Conservation (phyloP, 108 stramenopile genomes). For the Pseudonitzschia multiseries region DNA sequence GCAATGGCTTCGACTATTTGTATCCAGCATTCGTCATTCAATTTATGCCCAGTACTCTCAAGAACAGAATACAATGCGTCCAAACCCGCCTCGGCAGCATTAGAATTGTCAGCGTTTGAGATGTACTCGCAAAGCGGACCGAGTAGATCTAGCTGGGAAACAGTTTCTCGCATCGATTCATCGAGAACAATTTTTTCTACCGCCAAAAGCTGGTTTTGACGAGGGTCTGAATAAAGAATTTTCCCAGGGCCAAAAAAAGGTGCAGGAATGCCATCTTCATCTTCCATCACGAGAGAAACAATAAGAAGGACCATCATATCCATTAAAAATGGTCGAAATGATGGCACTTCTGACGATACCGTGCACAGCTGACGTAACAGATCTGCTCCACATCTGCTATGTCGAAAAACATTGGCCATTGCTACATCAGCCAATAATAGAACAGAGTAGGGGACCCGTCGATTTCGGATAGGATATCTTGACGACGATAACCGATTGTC, state of each 20-base stretch:
- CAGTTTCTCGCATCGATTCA: neutral
- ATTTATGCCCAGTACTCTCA: slow-evolving; percentile 69
- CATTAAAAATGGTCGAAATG: slow-evolving; percentile 67
- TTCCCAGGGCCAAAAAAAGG: slow-evolving; percentile 36
- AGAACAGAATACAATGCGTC: slow-evolving; percentile 64
- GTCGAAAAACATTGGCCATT: slow-evolving; percentile 68
- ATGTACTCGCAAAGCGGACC: slow-evolving; percentile 71
- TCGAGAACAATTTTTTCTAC: slow-evolving; percentile 25
- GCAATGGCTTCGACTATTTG: slow-evolving; percentile 57
- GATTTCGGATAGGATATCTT: slow-evolving; percentile 51
- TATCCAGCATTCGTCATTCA: slow-evolving; percentile 54
- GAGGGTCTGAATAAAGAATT: slow-evolving; percentile 35
- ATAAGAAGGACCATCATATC: slow-evolving; percentile 64
- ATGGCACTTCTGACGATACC: slow-evolving; percentile 51
- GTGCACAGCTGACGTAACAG: slow-evolving; percentile 58
- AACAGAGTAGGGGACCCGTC: slow-evolving; percentile 58
- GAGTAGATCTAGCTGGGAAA: slow-evolving; percentile 49
- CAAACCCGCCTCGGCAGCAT: slow-evolving; percentile 64
- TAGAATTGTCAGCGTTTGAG: slow-evolving; percentile 36
- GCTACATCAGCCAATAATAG: slow-evolving; percentile 64
- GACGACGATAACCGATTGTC: slow-evolving; percentile 35
- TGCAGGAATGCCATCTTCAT: slow-evolving; percentile 31
- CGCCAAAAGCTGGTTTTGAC: slow-evolving; percentile 46
- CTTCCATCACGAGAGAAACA: slow-evolving; percentile 47
- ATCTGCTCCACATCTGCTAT: slow-evolving; percentile 41